phyloP scores from a whole-genome alignment of 2,329 filamentous ascomycete genomes.

The Leptosphaerulina australis region DNA sequence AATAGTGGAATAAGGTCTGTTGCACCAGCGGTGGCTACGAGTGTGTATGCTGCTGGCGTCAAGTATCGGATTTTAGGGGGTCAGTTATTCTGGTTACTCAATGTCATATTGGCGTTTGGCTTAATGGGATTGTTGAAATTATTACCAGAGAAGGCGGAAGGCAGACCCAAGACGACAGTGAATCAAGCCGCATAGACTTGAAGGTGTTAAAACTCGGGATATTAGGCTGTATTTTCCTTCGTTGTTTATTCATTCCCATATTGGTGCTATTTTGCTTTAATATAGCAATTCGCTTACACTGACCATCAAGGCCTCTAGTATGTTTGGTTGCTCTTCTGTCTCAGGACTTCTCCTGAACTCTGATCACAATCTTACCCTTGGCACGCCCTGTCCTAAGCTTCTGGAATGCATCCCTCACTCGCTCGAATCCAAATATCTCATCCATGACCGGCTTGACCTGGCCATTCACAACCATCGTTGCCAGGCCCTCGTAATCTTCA shows the following conservation, averaged over 20 bases:
- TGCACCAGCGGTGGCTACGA: slow-evolving; percentile 69
- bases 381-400: slow-evolving; percentile 61
- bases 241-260: no score
- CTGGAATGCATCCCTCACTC: slow-evolving; percentile 61
- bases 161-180: slow-evolving; percentile 6
- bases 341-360: background rate
- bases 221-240: no score
- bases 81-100: slow-evolving; percentile 68
- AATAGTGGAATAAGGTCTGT: slow-evolving; percentile 68
- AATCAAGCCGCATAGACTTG: background rate
- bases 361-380: slow-evolving; percentile 63
- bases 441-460: slow-evolving; percentile 64
- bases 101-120: slow-evolving; percentile 48
- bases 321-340: background rate
- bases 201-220: background rate
- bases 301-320: background rate
- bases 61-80: slow-evolving; percentile 66
- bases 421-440: slow-evolving; percentile 58
- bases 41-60: slow-evolving; percentile 71
- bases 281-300: background rate
- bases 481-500: slow-evolving; percentile 51
- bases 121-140: slow-evolving; percentile 24
- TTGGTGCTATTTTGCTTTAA: no score
- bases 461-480: slow-evolving; percentile 59
- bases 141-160: slow-evolving; percentile 36